Percentiles rank a stretch among this genome's conserved stretches.
These are phyloP conservation scores for Graphium sp. DNA, from an alignment of 2,329 filamentous ascomycete species.

Conservation along the genomic window DNA sequence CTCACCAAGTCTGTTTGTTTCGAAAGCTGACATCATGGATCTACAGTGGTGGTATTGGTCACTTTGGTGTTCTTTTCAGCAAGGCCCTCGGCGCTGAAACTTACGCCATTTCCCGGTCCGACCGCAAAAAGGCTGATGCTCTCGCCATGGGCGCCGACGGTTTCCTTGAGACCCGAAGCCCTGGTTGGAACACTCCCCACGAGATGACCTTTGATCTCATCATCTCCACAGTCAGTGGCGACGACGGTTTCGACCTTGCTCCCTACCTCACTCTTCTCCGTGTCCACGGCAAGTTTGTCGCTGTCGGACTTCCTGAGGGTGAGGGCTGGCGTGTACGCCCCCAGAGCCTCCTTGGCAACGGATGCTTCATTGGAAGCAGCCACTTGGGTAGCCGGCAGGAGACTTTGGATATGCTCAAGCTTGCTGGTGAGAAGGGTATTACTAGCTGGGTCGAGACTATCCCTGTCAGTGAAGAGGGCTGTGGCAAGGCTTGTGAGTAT, in stretches of 20 bases:
- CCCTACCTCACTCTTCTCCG: constrained; percentile 40
- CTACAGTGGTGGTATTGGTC: constrained; percentile 36
- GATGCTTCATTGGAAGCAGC: constrained; percentile 22
- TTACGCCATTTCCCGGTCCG: constrained; percentile 32
- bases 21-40: neutral
- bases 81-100: constrained; percentile 44
- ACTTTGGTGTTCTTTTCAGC: constrained; percentile 46
- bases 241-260: constrained; percentile 31
- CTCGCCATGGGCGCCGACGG: constrained; percentile 33
- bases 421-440: constrained; percentile 32
- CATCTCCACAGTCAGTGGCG: constrained; percentile 23
- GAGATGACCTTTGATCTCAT: constrained; percentile 32
- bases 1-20: neutral
- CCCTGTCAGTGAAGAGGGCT: constrained; percentile 5
- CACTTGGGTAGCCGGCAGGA: constrained; percentile 26
- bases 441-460: constrained; percentile 29
- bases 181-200: constrained; percentile 30
- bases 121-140: constrained; percentile 29
- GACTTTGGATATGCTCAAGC: constrained; percentile 34
- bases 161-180: constrained; percentile 12
- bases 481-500: constrained; percentile 5
- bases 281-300: constrained; percentile 40
- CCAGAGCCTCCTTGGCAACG: constrained; percentile 37
- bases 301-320: constrained; percentile 45
- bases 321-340: constrained; percentile 23